Percentiles rank a stretch among this genome's conserved stretches.
phyloP scores from a whole-genome alignment of 306 rosid genomes.

The Cucumis melo region DNA sequence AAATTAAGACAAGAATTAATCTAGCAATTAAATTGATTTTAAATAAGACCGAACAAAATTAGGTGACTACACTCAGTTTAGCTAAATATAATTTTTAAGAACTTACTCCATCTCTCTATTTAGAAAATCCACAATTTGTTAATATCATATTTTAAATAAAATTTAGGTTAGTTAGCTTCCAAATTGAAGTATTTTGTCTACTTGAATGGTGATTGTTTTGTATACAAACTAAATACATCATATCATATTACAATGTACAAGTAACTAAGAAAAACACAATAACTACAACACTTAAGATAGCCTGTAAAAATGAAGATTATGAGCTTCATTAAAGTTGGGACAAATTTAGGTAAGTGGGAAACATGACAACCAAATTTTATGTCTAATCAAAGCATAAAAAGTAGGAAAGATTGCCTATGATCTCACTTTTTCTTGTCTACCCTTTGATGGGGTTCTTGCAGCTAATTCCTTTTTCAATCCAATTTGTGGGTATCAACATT shows the following conservation, averaged over 20 bases:
- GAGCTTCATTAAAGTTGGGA: not conserved
- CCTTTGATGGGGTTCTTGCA: not conserved
- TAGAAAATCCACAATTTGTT: not conserved
- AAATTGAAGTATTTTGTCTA: too few relatives aligned
- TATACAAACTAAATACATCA: not conserved
- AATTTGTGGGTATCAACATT: not conserved
- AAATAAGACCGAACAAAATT: too few relatives aligned
- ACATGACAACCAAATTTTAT: not conserved
- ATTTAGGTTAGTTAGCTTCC: not conserved
- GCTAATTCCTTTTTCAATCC: not conserved
- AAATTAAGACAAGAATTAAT: too few relatives aligned
- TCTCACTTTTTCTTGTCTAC: slow-evolving; percentile 2
- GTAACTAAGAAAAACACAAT: not conserved
- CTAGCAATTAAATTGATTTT: too few relatives aligned
- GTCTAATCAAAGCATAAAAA: slow-evolving; percentile 4
- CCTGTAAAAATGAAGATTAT: not conserved
- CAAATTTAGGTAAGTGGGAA: not conserved
- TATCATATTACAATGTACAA: not conserved
- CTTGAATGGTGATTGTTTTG: too few relatives aligned
- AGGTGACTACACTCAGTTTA: too few relatives aligned
- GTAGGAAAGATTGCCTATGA: slow-evolving; percentile 3
- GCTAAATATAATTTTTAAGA: too few relatives aligned
- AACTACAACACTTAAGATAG: not conserved
- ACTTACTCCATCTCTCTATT: not conserved
- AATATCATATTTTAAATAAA: not conserved